These are phyloP conservation scores for Phytophthora tubulina DNA, from an alignment of 352 stramenopile species.

Conservation along the genomic window DNA sequence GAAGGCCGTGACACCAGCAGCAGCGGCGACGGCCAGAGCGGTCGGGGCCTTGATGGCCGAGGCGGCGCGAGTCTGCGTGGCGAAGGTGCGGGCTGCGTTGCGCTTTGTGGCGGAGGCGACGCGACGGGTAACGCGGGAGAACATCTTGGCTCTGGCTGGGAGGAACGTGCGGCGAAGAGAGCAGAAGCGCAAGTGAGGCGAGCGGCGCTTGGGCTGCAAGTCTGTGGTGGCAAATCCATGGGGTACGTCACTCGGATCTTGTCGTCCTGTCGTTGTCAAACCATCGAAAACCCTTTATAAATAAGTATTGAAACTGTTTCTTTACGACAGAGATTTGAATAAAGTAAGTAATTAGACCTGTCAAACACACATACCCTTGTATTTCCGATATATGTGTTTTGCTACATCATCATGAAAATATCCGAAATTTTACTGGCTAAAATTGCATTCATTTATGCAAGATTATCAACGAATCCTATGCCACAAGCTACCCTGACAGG, in stretches of 20 bases:
- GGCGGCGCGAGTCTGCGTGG: constrained; percentile 60
- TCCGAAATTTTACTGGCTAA: constrained; percentile 19
- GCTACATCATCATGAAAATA: neutral
- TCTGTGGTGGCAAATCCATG: constrained; percentile 31
- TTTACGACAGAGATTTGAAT: neutral
- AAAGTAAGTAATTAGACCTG: neutral
- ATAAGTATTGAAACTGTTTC: neutral
- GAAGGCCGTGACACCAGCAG: constrained; percentile 58
- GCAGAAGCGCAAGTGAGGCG: constrained; percentile 49
- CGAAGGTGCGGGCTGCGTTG: constrained; percentile 59
- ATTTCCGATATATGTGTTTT: neutral
- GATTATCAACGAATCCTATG: constrained; percentile 41
- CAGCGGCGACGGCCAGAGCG: constrained; percentile 45
- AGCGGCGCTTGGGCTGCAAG: constrained; percentile 19
- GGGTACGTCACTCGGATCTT: constrained; percentile 32
- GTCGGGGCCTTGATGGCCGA: constrained; percentile 46
- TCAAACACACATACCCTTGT: constrained; percentile 1
- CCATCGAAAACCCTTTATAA: constrained; percentile 13
- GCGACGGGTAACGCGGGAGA: constrained; percentile 72
- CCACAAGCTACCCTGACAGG: neutral
- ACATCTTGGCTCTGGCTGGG: constrained; percentile 50
- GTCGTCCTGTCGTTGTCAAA: constrained; percentile 26
- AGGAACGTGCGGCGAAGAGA: constrained; percentile 38
- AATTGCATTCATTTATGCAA: neutral
- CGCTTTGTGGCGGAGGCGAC: constrained; percentile 72